phyloP scores from a whole-genome alignment of 352 stramenopile genomes.

The Hyaloperonospora brassicae region DNA sequence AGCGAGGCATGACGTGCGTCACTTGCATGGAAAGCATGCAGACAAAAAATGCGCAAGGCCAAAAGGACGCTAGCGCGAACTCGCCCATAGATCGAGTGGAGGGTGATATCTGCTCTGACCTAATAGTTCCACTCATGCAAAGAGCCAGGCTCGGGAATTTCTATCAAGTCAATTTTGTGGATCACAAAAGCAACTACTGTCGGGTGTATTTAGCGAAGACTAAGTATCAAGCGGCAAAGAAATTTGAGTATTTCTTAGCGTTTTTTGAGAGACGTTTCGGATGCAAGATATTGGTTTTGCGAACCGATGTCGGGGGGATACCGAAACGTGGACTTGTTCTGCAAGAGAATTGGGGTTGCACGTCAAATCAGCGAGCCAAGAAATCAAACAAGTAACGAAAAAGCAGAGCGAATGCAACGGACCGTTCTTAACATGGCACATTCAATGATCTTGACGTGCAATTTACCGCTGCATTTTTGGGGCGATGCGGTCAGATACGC shows the following conservation, averaged over 20 bases:
- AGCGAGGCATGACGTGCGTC: neutral
- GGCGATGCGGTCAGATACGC: neutral
- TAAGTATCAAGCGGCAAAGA: neutral
- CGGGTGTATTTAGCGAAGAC: neutral
- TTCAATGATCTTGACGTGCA: neutral
- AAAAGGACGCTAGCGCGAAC: constrained; percentile 8
- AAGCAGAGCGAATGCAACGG: neutral
- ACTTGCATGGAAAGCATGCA: neutral
- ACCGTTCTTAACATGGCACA: no score
- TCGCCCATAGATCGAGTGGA: neutral
- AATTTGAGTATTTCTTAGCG: neutral
- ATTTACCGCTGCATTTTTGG: neutral
- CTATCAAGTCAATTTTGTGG: constrained; percentile 1
- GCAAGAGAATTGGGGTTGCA: neutral
- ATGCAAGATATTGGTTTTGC: neutral
- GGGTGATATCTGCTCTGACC: neutral
- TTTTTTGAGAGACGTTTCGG: neutral
- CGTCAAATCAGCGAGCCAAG: neutral
- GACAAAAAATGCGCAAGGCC: neutral
- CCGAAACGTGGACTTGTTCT: constrained; percentile 1
- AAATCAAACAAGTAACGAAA: neutral
- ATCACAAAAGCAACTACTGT: neutral
- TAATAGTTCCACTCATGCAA: neutral
- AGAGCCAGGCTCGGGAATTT: neutral
- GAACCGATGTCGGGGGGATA: neutral